Evolutionary conservation across 2,329 filamentous ascomycete species (phyloP).

Genomic region (Fusarium paranaense): DNA sequence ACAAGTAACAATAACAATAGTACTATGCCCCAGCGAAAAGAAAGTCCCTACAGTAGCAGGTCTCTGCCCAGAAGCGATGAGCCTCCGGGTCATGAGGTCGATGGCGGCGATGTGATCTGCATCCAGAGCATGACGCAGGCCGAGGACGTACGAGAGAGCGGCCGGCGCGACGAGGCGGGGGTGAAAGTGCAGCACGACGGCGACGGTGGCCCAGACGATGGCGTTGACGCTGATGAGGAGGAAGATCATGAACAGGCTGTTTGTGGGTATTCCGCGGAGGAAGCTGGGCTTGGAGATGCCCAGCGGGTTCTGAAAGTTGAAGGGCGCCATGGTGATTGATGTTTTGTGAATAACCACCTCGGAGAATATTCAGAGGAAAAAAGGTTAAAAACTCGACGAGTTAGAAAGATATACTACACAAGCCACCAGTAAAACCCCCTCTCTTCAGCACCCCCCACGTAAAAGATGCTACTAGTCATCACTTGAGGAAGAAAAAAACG

Average conservation of each 20-base stretch:
- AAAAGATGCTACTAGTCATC: not conserved
- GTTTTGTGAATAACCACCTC: not conserved
- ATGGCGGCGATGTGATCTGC: conserved; percentile 93
- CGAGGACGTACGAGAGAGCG: conserved; percentile 87
- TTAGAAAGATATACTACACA: not conserved
- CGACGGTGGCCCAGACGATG: conserved; percentile 66
- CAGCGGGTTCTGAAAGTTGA: conserved; percentile 28
- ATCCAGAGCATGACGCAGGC: conserved; percentile 93
- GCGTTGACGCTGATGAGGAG: conserved; percentile 64
- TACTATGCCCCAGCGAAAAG: conserved; percentile 94
- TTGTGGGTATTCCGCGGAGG: conserved; percentile 47
- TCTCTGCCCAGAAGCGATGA: conserved; percentile 85
- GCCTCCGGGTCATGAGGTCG: conserved; percentile 91
- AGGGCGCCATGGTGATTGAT: conserved; percentile 34
- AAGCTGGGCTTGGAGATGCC: conserved; percentile 44
- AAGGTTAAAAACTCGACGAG: not conserved
- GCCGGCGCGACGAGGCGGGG: conserved; percentile 80
- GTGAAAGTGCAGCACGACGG: conserved; percentile 64
- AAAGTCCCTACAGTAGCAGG: conserved; percentile 95
- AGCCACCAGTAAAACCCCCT: not conserved
- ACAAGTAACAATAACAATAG: conserved; percentile 90
- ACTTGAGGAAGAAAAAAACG: not conserved
- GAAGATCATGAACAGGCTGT: conserved; percentile 61
- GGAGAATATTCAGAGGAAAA: not conserved
- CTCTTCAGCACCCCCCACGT: not conserved